Evolutionary conservation across 2,329 filamentous ascomycete species (phyloP), one percentile per base, ranked within the genome.

Genomic region (Thermoascus crustaceus): DNA sequence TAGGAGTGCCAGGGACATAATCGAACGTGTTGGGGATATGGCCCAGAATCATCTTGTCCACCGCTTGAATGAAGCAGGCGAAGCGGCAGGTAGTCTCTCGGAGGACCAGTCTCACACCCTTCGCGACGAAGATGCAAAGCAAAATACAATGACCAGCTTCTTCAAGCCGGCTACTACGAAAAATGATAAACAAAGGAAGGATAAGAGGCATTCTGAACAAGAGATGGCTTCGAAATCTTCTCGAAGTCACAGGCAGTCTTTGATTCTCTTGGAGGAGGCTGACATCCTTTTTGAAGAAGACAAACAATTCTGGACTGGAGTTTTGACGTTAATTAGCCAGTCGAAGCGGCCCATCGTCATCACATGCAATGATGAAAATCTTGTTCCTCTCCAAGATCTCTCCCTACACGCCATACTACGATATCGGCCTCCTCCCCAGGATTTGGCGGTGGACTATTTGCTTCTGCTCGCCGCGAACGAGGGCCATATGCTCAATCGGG

Each of bases 21-120:
- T 94, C 21, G 91, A 98, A 50, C 85, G 76, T 48, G 85, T 98
- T 29, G 93, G 91, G 25, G 87, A 98, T 60, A 96, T 98, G 89
- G 91, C 87, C 3, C 80, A 81, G 42, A 96, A 98, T 50, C 91
- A 98, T 59, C 72, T 94, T 2, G 89, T 98, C 13, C 78, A 79
- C 44, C 70, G 70, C 27, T 34, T 56, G 6, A 49, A 54, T 22
- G 41, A 49, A 20, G 55, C 37, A 42, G 57, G 49, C 30, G 57
- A 46, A 7, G n/a, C 30, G 4, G 36, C 41, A n/a, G 35, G 34
- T 16, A 45, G 45, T 22, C 38, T 32, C 5, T 21, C 25, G 36
- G 45, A 38, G 42, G 45, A 37, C 11, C 63, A 75, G 30, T 67
- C 71, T 5, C 61, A 76, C 2, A 63, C 71, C 24, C 66, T 71